Percentiles rank a stretch among this genome's conserved stretches.
These are phyloP conservation scores for Rhizophagus prolifer DNA, from an alignment of 192 early-diverging fungal genomes.

Conservation along the genomic window DNA sequence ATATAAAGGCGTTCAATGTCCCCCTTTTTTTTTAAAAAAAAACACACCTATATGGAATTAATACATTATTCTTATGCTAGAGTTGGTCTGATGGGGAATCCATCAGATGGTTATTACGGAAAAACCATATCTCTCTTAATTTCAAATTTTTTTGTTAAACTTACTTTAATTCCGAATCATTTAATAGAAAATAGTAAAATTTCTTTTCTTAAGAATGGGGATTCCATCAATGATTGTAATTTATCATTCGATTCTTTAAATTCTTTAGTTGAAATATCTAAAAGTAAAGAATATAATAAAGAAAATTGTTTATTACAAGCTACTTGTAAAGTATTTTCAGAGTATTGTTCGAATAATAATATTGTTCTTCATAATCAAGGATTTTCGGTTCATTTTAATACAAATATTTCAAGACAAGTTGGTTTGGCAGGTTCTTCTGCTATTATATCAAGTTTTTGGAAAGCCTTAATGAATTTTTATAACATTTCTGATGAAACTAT, in stretches of 20 bases:
- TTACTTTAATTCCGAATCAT: constrained; percentile 46
- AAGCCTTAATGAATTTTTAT: constrained; percentile 45
- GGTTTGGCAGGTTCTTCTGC: constrained; percentile 55
- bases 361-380: constrained; percentile 44
- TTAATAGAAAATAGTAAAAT: constrained; percentile 40
- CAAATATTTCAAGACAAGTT: constrained; percentile 63
- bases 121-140: constrained; percentile 63
- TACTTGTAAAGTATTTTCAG: constrained; percentile 53
- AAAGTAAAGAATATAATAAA: constrained; percentile 56
- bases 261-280: constrained; percentile 31
- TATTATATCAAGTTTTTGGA: constrained; percentile 56
- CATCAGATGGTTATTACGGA: constrained; percentile 65
- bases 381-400: constrained; percentile 52
- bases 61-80: constrained; percentile 48
- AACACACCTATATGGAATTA: constrained; percentile 28
- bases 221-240: constrained; percentile 32
- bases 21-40: too few species aligned
- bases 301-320: constrained; percentile 52
- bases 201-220: constrained; percentile 29
- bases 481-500: constrained; percentile 37
- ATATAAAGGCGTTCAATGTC: too few species aligned
- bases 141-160: constrained; percentile 58
- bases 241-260: constrained; percentile 39
- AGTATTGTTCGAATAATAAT: constrained; percentile 38
- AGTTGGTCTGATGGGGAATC: constrained; percentile 66